These are phyloP conservation scores for Usnea hakonensis DNA, from an alignment of 495 filamentous ascomycete species.

Conservation along the genomic window DNA sequence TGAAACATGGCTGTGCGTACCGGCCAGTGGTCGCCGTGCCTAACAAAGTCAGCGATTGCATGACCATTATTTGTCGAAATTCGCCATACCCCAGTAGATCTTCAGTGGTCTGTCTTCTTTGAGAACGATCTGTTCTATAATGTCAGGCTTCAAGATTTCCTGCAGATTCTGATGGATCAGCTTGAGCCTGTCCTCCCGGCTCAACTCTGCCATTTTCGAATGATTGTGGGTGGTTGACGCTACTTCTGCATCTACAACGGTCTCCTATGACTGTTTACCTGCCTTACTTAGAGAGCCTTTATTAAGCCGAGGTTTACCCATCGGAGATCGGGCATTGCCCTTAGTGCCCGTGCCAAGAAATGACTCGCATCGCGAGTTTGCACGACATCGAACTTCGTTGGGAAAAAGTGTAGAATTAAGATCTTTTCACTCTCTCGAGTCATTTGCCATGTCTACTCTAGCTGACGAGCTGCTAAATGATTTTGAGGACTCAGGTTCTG, in stretches of 20 bases:
- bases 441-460: slow-evolving; percentile 59
- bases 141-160: slow-evolving; percentile 78
- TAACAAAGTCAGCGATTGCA: slow-evolving; percentile 23
- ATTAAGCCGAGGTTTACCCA: background rate
- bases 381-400: background rate
- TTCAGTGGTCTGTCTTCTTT: slow-evolving; percentile 61
- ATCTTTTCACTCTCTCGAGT: background rate
- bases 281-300: background rate
- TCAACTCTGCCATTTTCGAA: slow-evolving; percentile 27
- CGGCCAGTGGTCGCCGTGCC: slow-evolving; percentile 72
- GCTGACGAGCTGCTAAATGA: slow-evolving; percentile 82
- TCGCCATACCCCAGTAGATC: slow-evolving; percentile 72
- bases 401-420: background rate
- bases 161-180: slow-evolving; percentile 75
- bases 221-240: background rate
- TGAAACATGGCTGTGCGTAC: background rate
- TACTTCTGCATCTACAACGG: background rate
- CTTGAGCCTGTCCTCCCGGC: slow-evolving; percentile 43
- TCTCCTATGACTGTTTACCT: background rate
- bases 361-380: background rate
- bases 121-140: slow-evolving; percentile 67
- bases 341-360: background rate
- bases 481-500: slow-evolving; percentile 69
- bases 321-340: background rate
- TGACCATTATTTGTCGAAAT: background rate